Evolutionary conservation across 2,329 filamentous ascomycete genomes (phyloP), one percentile per base, ranked within the genome.

Genomic region (Aspergillus proliferans): DNA sequence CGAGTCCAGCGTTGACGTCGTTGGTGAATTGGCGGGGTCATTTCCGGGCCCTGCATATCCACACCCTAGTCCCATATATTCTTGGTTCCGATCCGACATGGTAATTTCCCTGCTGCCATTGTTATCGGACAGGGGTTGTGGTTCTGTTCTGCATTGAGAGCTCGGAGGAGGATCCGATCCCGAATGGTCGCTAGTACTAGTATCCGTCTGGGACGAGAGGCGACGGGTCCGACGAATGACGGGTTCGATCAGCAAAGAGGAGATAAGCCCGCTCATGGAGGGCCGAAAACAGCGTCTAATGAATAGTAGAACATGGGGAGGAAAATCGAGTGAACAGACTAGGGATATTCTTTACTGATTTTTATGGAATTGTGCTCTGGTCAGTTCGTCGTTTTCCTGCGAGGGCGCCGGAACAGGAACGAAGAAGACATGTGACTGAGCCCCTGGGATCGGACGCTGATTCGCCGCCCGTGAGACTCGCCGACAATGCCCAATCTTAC

Each of bases 191-290:
- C 15, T n/a, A 56, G 60, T 52, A 44, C 47, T 54, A 48, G 52
- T 53, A 58, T 49, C 43, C 33, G 56, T 44, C 42, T 55, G 61
- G 44, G 52, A 55, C 33, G 71, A 71, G 51, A 69, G 66, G 51
- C 66, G 70, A 52, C 67, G 66, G 54, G 70, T 68, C 63, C 69
- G 67, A 54, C 70, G 70, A 53, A 73, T 58, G 54, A 71, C 67
- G 44, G 70, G 66, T 57, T 74, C 71, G 51, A 71, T 68, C 43
- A 75, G 58, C 49, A 71, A 66, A 38, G 72, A 72, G 26, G 64
- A 64, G 46, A 74, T 63, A 45, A 71, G 70, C 57, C 67, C 66
- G 61, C 66, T 74, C 72, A 76, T 76, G 65, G 59, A 65, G 59
- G 58, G 56, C 56, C 52, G 46, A 28, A 52, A 48, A 34, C 45